Evolutionary conservation across 2,329 filamentous ascomycete genomes (phyloP).

Genomic region (Trichoderma gracile): DNA sequence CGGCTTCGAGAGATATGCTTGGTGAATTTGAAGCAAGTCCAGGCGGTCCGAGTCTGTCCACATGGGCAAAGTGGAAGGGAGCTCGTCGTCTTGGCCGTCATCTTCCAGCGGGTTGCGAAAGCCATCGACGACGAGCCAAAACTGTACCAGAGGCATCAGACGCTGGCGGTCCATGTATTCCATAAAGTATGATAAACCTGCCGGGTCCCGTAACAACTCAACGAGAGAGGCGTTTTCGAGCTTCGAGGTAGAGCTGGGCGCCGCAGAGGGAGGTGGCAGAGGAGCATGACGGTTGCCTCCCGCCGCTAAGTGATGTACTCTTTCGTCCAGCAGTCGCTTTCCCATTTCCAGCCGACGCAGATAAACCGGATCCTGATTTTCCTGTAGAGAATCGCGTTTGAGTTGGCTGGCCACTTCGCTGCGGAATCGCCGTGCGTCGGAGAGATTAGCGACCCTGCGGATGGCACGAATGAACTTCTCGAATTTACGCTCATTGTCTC

Average conservation of each 20-base stretch:
- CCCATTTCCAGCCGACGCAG: conserved; percentile 88
- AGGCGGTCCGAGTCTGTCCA: conserved; percentile 84
- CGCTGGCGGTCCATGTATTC: conserved; percentile 96
- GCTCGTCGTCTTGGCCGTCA: conserved; percentile 58
- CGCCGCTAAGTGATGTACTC: conserved; percentile 76
- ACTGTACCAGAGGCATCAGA: conserved; percentile 88
- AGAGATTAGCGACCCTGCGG: conserved; percentile 83
- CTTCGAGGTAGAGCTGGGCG: conserved; percentile 48
- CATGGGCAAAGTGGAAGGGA: conserved; percentile 60
- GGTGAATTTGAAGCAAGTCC: conserved; percentile 88
- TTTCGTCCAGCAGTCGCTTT: conserved; percentile 85
- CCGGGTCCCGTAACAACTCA: conserved; percentile 85
- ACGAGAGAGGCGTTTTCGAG: conserved; percentile 75
- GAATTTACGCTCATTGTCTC: conserved; percentile 88
- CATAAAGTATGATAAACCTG: conserved; percentile 97
- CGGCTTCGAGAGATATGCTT: conserved; percentile 79
- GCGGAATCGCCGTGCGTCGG: conserved; percentile 87
- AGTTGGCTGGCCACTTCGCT: conserved; percentile 91
- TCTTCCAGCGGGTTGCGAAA: conserved; percentile 93
- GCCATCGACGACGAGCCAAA: conserved; percentile 97
- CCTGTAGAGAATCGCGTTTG: conserved; percentile 76
- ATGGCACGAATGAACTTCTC: conserved; percentile 92
- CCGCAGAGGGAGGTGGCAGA: conserved; percentile 31
- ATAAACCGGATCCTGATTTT: conserved; percentile 82
- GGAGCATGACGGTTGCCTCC: conserved; percentile 54